Evolutionary conservation across 208 protist species (phyloP).

Genomic region (Naegleria gruberi): DNA sequence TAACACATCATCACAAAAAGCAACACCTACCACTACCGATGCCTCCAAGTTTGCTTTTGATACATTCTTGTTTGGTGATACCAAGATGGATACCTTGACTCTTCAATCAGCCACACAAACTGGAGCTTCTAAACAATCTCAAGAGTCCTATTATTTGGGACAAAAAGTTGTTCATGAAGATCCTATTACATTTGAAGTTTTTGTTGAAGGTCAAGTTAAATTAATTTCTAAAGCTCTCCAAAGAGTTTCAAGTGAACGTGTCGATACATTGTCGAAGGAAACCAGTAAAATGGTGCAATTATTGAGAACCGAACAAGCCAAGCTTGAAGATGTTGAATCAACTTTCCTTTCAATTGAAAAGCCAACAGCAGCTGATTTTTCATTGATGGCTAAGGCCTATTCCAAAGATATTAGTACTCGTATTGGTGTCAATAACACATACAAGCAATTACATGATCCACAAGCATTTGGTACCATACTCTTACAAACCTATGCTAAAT

Average conservation of each 20-base stretch:
- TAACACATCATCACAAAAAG: not conserved
- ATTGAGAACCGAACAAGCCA: not conserved
- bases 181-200: not conserved
- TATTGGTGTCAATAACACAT: not conserved
- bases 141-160: not conserved
- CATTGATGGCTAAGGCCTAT: not conserved
- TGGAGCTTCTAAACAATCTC: not conserved
- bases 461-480: not conserved
- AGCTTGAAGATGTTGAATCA: not conserved
- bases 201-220: not conserved
- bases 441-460: not conserved
- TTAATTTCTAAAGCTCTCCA: not conserved
- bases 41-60: not conserved
- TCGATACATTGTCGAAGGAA: not conserved
- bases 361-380: not conserved
- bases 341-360: not conserved
- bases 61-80: not conserved
- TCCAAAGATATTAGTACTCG: not conserved
- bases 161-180: not conserved
- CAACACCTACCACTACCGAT: not conserved
- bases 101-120: not conserved
- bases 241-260: not conserved
- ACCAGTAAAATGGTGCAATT: not conserved
- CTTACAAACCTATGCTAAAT: not conserved
- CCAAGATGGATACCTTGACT: not conserved